Base-by-base conservation (phyloP, 345 rosid genomes). In the Heritiera fomes region DNA sequence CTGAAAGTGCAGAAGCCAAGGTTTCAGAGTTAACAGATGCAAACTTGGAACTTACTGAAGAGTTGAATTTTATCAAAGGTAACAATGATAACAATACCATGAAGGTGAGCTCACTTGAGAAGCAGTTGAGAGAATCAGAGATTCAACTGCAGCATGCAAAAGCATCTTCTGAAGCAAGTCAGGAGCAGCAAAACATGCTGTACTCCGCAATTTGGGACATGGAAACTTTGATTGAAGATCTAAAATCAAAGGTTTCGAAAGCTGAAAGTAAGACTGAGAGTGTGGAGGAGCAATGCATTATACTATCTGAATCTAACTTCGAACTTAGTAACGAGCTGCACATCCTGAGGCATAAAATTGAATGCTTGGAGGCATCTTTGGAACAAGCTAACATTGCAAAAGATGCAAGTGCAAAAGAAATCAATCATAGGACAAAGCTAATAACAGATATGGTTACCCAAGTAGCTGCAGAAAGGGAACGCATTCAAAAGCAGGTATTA, bases 151-250 rank as follows among this genome's bases (percentile, higher is more conserved):
- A 88, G 80, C 89, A 96, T 79, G 85, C 93, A 43, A 93, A 88
- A 83, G 97, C 85, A 45, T 90, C 93, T 69, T 83, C 91, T 32
- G 98, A 93, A 83, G 97, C 89, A 53, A 86, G 92, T 83, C 98
- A 91, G 82, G 99, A 96, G 85, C 98, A 96, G 84, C 98, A 93
- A 74, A 93, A 90, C 80, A 89, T 91, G 99, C 75, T 96, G 79
- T 96, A 96, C 77, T 83, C 97, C 69, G 99, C 99, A 63, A 96
- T 96, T 78, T 96, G 98, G 99, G 99, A 96, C 81, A 96, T 96
- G 99, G 99, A 96, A 82, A 94, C 92, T 2, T 85, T 96, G 70
- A 93, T 96, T 50, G 98, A 93, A 80, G 99, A 96, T 83, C 85
- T 93, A 63, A 96, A 92, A 67, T 93, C 97, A 14, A 96, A 96